phyloP scores from a whole-genome alignment of 2,329 filamentous ascomycete species.

The Sclerotinia borealis region DNA sequence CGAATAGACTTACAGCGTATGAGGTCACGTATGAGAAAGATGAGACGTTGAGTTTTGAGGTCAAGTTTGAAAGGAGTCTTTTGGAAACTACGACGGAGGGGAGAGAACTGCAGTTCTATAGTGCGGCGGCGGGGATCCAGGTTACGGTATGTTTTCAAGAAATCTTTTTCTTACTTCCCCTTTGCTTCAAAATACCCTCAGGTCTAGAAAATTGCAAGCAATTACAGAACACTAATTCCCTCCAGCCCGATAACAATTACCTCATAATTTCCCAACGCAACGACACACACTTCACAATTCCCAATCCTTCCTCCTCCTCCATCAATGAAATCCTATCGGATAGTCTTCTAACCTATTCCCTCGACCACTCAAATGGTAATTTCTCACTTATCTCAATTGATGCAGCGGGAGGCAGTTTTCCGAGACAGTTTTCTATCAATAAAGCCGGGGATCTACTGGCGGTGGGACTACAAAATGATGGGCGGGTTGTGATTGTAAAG shows the following conservation, averaged over 20 bases:
- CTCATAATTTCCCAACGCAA: conserved; percentile 63
- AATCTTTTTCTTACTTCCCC: not conserved
- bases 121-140: not conserved
- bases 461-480: conserved; percentile 40
- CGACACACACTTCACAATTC: conserved; percentile 48
- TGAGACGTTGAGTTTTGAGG: not conserved
- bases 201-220: rapidly evolving
- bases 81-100: not conserved
- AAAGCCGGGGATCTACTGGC: conserved; percentile 39
- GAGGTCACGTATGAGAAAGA: conserved; percentile 37
- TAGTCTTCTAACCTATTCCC: conserved; percentile 56
- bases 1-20: conserved; percentile 44
- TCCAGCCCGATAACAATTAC: conserved; percentile 53
- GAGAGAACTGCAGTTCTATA: not conserved
- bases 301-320: conserved; percentile 41
- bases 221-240: not conserved
- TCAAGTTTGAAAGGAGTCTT: not conserved
- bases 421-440: conserved; percentile 43
- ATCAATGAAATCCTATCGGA: conserved; percentile 49
- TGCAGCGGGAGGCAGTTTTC: conserved; percentile 40
- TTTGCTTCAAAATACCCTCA: not conserved
- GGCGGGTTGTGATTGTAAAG: conserved; percentile 37
- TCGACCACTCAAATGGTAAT: conserved; percentile 42
- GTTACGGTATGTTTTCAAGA: not conserved
- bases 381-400: conserved; percentile 40